Evolutionary conservation across 768 basidiomycete species (phyloP), one percentile per base, ranked within the genome.

Genomic region (Panus rudis): DNA sequence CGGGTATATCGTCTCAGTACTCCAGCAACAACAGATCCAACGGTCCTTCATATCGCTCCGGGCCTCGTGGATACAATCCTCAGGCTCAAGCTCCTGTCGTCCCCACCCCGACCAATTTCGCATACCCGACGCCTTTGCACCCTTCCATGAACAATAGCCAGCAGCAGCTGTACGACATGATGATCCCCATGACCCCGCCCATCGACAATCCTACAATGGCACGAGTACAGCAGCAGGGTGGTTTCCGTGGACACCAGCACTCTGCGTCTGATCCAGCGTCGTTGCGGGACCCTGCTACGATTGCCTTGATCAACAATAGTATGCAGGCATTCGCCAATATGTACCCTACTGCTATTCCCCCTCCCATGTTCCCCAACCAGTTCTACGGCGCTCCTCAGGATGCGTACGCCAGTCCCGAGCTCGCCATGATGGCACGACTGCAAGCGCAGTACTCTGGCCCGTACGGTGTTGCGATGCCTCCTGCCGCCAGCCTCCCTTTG

Each of bases 211-310:
- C 81, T 26, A 75, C 83, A 24, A 79, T 85, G 45, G 71, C 77
- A 39, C 84, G 84, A 51, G 78, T 86, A 39, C 86, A 89, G 60
- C 84, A 87, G 52, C 85, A 86, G 56, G 79, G 78, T 52, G 72
- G 72, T 34, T 88, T 84, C 67, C 81, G 84, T 27, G 77, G 74
- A 20, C 86, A 90, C 60, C 87, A 89, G 49, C 86, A 90, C 61
- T 89, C 86, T 26, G 75, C 84, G 4, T 88, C 86, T 2, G 87
- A 90, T 56, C 87, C 86, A 3, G 83, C 85, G 25, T 73, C 79
- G 7, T 68, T 88, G 28, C 77, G 86, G 37, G 87, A 89, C 53
- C 79, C 76, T 28, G 71, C 79, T 25, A 60, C 79, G n/a, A 62
- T 87, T 37, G 77, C 82, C 24, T 55, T 87, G 47, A 63, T 88